These are phyloP conservation scores for Rhodomyrtus psidioides DNA, from an alignment of 441 rosid species.

Conservation along the genomic window DNA sequence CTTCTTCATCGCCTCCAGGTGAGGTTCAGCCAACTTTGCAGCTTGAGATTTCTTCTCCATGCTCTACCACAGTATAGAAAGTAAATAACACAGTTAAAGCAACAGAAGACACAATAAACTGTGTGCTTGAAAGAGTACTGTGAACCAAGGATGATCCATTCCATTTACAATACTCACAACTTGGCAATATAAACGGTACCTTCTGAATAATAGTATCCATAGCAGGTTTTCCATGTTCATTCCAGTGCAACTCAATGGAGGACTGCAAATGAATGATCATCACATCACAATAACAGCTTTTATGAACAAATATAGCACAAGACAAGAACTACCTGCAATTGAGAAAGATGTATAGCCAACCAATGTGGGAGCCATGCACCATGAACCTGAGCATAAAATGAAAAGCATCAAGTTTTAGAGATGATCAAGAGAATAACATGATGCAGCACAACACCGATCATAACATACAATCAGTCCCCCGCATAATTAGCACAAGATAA, in stretches of 20 bases:
- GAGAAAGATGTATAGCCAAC: constrained; percentile 54
- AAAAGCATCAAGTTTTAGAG: constrained; percentile 10
- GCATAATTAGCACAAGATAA: background rate
- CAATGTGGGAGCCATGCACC: constrained; percentile 98
- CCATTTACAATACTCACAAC: background rate
- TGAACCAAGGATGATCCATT: background rate
- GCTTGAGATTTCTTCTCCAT: constrained; percentile 58
- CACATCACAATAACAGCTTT: background rate
- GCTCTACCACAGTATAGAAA: constrained; percentile 37
- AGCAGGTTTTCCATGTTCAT: constrained; percentile 75
- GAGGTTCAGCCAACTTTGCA: constrained; percentile 85
- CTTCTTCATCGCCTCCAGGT: constrained; percentile 49
- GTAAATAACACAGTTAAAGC: background rate
- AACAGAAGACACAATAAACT: no score
- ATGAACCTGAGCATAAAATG: constrained; percentile 54
- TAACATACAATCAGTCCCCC: background rate
- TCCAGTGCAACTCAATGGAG: constrained; percentile 54
- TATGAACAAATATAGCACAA: background rate
- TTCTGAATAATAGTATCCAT: constrained; percentile 47
- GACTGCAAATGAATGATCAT: constrained; percentile 20
- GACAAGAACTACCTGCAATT: constrained; percentile 45
- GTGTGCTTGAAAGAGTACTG: no score
- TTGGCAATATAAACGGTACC: constrained; percentile 28
- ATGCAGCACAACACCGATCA: background rate
- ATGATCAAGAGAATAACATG: background rate